A percentile compares a stretch with the other conserved stretches of the same genome.
phyloP scores from a whole-genome alignment of 192 early-diverging fungal species.

The Backusella liffmaniae region DNA sequence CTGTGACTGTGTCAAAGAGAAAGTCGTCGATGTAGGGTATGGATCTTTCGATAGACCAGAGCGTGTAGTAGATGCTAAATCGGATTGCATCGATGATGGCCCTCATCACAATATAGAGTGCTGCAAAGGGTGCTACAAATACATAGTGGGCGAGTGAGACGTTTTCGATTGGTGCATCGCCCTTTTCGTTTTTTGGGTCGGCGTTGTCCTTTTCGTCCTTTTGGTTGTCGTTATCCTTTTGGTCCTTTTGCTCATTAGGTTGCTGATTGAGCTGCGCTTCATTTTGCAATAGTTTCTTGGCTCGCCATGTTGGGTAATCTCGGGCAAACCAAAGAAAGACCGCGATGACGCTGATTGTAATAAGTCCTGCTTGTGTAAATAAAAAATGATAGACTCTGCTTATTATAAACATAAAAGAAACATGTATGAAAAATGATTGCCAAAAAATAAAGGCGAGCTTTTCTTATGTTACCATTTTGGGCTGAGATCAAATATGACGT shows the following conservation, averaged over 20 bases:
- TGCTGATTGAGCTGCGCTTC: not conserved
- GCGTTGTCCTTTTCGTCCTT: not conserved
- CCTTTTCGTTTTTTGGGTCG: not conserved
- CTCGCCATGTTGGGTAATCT: not conserved
- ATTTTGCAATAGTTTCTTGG: not conserved
- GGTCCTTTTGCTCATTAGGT: not conserved
- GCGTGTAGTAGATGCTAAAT: not conserved
- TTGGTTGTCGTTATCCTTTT: not conserved
- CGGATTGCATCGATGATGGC: not conserved
- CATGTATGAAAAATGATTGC: not conserved
- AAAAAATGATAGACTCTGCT: not conserved
- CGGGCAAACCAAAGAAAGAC: not conserved
- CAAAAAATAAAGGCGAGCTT: not conserved
- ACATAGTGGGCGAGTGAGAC: not conserved
- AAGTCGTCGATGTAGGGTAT: not conserved
- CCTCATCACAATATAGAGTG: not conserved
- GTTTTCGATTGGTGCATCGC: not conserved
- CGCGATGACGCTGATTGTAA: not conserved
- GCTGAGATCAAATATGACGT: constrained; percentile 9
- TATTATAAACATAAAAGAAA: not conserved
- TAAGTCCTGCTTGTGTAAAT: not conserved
- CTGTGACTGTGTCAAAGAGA: not conserved
- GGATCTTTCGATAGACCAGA: not conserved
- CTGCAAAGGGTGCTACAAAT: not conserved
- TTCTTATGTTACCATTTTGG: not conserved